phyloP scores from a whole-genome alignment of 345 rosid genomes.

The Chamaenerion angustifolium region DNA sequence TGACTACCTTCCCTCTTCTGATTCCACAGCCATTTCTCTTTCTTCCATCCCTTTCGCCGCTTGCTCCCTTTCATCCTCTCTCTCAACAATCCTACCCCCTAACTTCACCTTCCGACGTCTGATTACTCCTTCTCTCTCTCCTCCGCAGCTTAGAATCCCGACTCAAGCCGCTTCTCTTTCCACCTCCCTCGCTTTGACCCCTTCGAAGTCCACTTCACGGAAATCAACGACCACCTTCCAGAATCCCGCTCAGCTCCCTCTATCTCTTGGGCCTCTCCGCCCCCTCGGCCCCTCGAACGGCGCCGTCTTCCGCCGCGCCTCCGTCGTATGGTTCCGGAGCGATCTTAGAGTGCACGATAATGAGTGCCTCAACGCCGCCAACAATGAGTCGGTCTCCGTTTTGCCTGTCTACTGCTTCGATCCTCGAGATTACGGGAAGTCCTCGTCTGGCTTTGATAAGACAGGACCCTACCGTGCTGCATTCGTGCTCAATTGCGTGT shows the following conservation, averaged over 20 bases:
- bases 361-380: conserved; percentile 65
- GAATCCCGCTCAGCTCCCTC: conserved; percentile 57
- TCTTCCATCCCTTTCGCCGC: too few species aligned
- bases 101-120: too few species aligned
- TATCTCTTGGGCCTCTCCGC: conserved; percentile 65
- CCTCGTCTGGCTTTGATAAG: conserved; percentile 81
- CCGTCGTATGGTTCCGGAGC: conserved; percentile 86
- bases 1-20: too few species aligned
- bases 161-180: too few species aligned
- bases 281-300: conserved; percentile 68
- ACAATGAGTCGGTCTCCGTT: conserved; percentile 64
- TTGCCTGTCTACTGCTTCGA: conserved; percentile 90
- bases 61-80: too few species aligned
- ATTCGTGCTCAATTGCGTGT: conserved; percentile 65
- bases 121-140: too few species aligned
- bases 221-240: neutral
- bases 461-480: conserved; percentile 77
- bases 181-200: too few species aligned
- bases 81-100: too few species aligned
- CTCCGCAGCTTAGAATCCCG: too few species aligned
- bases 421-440: conserved; percentile 81
- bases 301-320: conserved; percentile 64
- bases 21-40: too few species aligned
- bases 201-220: too few species aligned
- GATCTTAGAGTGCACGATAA: conserved; percentile 86